A percentile compares a stretch with the other conserved stretches of the same genome.
These are phyloP conservation scores for Cucurbita ficifolia DNA, from an alignment of 306 rosid species.

Conservation along the genomic window DNA sequence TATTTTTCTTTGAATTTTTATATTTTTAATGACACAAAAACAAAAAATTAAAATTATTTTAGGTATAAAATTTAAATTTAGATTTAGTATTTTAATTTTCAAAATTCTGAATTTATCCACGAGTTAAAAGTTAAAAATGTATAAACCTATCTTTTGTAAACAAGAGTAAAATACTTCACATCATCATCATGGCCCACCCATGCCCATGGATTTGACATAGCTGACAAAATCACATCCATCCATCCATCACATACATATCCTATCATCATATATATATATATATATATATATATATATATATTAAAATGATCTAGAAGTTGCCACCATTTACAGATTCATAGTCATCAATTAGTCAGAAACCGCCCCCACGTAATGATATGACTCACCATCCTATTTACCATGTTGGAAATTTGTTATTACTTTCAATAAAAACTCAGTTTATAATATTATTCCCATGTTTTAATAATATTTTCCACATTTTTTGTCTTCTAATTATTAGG, in stretches of 20 bases:
- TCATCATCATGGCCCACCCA: neutral
- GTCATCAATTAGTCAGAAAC: constrained; percentile 45
- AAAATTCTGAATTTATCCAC: too few species aligned
- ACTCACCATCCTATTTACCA: constrained; percentile 10
- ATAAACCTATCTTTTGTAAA: neutral
- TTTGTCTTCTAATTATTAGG: neutral
- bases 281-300: neutral
- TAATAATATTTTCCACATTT: neutral
- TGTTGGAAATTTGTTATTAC: neutral
- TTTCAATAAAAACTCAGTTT: neutral
- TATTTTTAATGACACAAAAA: too few species aligned
- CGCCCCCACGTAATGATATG: constrained; percentile 24
- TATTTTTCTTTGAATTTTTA: too few species aligned
- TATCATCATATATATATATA: neutral
- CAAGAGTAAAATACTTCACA: neutral
- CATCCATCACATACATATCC: neutral
- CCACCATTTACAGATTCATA: constrained; percentile 8
- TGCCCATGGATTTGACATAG: neutral
- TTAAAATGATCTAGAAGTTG: neutral
- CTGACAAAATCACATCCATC: neutral
- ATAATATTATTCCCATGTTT: neutral
- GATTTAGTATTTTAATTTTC: too few species aligned
- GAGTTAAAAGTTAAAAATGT: too few species aligned
- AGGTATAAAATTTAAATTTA: too few species aligned
- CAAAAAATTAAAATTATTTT: too few species aligned